Conservation (phyloP, 2,329 filamentous ascomycete genomes). For the Sporothrix humicola region DNA sequence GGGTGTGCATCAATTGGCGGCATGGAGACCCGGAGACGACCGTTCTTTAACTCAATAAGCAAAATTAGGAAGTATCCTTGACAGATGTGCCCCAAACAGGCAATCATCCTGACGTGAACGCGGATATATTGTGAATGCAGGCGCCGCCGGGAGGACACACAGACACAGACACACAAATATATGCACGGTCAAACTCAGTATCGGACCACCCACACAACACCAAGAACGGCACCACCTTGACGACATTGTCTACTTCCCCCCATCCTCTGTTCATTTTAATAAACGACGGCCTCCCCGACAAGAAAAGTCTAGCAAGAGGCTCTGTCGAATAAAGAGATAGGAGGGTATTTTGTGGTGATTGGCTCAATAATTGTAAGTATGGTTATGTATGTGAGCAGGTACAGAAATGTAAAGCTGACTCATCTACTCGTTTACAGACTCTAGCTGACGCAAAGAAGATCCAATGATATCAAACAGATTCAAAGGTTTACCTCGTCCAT, state of each 20-base stretch:
- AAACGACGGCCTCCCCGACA: constrained; percentile 14
- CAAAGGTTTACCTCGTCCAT: no score
- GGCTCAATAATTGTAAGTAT: no score
- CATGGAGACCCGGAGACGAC: constrained; percentile 14
- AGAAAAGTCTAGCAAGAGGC: not conserved
- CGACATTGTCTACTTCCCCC: constrained; percentile 15
- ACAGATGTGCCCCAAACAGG: not conserved
- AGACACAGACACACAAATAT: not conserved
- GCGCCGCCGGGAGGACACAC: not conserved
- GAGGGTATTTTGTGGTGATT: not conserved
- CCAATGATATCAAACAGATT: no score
- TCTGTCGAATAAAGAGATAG: not conserved
- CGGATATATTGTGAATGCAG: not conserved
- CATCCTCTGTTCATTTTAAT: constrained; percentile 7
- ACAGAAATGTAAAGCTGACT: not conserved
- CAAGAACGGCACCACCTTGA: not conserved
- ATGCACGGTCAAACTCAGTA: not conserved
- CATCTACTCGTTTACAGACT: not conserved
- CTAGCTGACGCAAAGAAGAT: no score
- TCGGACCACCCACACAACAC: not conserved
- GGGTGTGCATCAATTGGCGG: not conserved
- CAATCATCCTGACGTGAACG: not conserved
- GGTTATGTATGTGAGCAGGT: no score
- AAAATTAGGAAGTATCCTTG: not conserved
- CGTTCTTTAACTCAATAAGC: not conserved